These are phyloP conservation scores for Tulasnella sp. DNA, from an alignment of 768 basidiomycete species.

Conservation along the genomic window DNA sequence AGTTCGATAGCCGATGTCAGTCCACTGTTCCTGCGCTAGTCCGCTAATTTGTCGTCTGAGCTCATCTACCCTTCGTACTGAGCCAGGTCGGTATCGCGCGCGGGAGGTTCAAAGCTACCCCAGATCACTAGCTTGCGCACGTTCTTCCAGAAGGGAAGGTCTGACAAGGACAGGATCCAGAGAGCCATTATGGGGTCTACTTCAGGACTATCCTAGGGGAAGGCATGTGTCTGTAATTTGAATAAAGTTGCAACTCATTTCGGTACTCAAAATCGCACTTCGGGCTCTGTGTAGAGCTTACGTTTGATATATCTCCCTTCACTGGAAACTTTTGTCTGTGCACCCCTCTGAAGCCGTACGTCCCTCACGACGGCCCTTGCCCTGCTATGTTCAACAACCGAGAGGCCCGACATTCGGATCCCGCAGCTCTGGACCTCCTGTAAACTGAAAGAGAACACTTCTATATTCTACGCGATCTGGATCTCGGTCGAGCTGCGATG, in stretches of 20 bases:
- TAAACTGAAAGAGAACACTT: conserved; percentile 3
- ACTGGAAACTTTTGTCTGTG: conserved; percentile 6
- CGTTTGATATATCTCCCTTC: conserved; percentile 1
- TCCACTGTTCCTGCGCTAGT: too few species aligned
- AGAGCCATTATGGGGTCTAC: conserved; percentile 10
- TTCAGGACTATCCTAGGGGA: conserved; percentile 4
- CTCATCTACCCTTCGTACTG: too few species aligned
- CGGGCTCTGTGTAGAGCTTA: neutral
- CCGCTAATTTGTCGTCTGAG: too few species aligned
- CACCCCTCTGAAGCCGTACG: neutral
- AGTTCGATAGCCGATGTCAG: neutral
- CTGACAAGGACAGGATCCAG: conserved; percentile 1
- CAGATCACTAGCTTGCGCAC: conserved; percentile 1
- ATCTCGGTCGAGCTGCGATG: neutral
- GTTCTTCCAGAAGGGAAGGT: neutral
- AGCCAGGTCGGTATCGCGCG: neutral
- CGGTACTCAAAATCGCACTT: too few species aligned
- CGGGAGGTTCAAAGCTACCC: neutral
- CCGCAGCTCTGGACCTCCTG: neutral
- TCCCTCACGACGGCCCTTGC: neutral
- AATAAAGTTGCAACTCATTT: too few species aligned
- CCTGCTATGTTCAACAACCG: conserved; percentile 10
- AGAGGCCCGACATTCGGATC: neutral
- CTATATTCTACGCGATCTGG: neutral
- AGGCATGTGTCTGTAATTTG: too few species aligned